Conservation (phyloP, 306 rosid genomes). For the Prunus padus region DNA sequence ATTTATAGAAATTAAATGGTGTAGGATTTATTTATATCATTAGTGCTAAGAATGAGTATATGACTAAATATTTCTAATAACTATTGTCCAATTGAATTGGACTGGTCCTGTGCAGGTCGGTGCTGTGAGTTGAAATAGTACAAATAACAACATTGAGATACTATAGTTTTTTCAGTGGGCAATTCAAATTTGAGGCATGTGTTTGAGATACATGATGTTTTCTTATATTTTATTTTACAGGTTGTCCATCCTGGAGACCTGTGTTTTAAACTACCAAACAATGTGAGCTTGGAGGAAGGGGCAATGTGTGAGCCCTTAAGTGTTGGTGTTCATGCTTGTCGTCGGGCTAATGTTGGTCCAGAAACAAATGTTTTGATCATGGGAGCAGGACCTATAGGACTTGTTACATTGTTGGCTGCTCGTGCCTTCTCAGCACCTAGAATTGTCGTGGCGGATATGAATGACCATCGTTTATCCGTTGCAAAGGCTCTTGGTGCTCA, state of each 20-base stretch:
- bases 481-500: constrained; percentile 44
- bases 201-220: background rate
- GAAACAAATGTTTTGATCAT: constrained; percentile 36
- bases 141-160: too few species aligned
- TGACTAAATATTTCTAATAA: too few species aligned
- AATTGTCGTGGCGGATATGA: constrained; percentile 39
- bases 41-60: too few species aligned
- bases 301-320: constrained; percentile 49
- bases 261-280: constrained; percentile 38
- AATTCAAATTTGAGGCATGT: background rate
- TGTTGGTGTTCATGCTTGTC: constrained; percentile 47
- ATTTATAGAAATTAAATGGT: too few species aligned
- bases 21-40: too few species aligned
- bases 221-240: constrained; percentile 11
- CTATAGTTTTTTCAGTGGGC: background rate
- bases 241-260: constrained; percentile 45
- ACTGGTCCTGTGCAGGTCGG: too few species aligned
- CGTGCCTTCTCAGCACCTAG: constrained; percentile 46
- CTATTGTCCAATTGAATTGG: too few species aligned
- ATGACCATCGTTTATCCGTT: constrained; percentile 37
- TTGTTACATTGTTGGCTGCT: constrained; percentile 34
- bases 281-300: constrained; percentile 50
- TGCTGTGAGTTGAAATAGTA: too few species aligned
- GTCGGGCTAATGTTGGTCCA: constrained; percentile 40
- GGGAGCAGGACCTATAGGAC: constrained; percentile 54